Conservation (phyloP, 2,329 filamentous ascomycete genomes). For the Aspergillus sp. region DNA sequence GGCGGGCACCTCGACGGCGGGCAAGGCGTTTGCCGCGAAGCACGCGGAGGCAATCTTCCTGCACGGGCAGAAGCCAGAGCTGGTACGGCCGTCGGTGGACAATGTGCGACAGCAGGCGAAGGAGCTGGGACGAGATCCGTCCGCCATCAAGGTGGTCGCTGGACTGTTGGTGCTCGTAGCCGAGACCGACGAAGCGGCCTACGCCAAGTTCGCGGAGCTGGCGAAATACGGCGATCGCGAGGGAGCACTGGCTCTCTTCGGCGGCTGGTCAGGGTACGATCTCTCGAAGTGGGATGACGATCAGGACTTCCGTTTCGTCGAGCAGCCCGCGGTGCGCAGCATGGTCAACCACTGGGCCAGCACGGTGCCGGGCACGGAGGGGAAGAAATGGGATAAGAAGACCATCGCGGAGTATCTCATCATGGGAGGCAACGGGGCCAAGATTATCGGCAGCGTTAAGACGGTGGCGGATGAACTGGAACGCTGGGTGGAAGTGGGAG, state of each 20-base stretch:
- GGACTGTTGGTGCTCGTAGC: slow-evolving; percentile 46
- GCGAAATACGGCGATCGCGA: slow-evolving; percentile 46
- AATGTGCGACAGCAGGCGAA: slow-evolving; percentile 41
- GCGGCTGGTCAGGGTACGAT: slow-evolving; percentile 50
- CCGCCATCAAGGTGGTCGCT: slow-evolving; percentile 45
- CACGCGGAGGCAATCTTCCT: slow-evolving; percentile 50
- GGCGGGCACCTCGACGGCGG: slow-evolving; percentile 48
- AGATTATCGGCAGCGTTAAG: slow-evolving; percentile 36
- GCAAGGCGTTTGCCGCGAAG: slow-evolving; percentile 46
- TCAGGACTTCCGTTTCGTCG: slow-evolving; percentile 46
- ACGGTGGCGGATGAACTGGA: slow-evolving; percentile 40
- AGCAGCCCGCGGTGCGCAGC: slow-evolving; percentile 42
- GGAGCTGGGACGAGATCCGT: slow-evolving; percentile 39
- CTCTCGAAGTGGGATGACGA: slow-evolving; percentile 44
- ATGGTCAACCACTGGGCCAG: slow-evolving; percentile 48
- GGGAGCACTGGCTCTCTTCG: slow-evolving; percentile 47
- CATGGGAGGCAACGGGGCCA: slow-evolving; percentile 36
- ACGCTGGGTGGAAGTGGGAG: slow-evolving; percentile 35
- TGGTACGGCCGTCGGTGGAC: slow-evolving; percentile 43
- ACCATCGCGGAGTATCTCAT: slow-evolving; percentile 36
- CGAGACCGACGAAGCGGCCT: slow-evolving; percentile 46
- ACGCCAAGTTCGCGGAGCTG: slow-evolving; percentile 43
- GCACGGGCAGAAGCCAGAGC: slow-evolving; percentile 44
- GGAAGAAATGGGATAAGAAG: slow-evolving; percentile 40
- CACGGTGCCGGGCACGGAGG: slow-evolving; percentile 42